Evolutionary conservation across 2,329 filamentous ascomycete species (phyloP), one percentile per base, ranked within the genome.

Genomic region (Penicillium corylophilum): DNA sequence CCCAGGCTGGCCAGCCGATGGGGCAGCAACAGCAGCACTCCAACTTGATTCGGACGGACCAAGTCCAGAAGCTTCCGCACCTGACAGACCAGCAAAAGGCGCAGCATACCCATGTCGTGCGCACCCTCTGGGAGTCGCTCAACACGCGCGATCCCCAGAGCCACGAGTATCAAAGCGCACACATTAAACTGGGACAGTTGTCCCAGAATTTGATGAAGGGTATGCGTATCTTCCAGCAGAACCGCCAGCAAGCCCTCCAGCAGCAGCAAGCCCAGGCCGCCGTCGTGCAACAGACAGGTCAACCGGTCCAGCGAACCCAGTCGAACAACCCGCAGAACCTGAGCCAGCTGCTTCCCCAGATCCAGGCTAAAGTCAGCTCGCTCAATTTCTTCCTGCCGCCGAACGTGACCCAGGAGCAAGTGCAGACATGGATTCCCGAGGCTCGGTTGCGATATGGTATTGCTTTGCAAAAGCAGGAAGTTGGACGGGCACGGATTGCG

Each of bases 41-140:
- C 5, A 73, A 74, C 48, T 63, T 79, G 44, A 80, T 82, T 58
- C 75, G 75, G 40, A 78, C 79, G 26, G 76, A 79, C 50, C 77
- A 81, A 54, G 79, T 83, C 46, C 74, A 77, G 54, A 75, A 74
- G 51, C 71, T 83, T 5, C 78, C 79, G 5, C 74, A 78, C 65
- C 71, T 85, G 26, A 78, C 70, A 54, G 78, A 81, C 8, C 70
- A 77, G 44, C 77, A 81, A 60, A 85, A 84, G 69, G 68, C 74
- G 40, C 77, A 81, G 57, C 83, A 83, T 62, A 79, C 78, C 51
- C 70, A 75, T 44, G 72, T 79, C 18, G 76, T 85, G 55, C 74
- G 76, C 50, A 77, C 73, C 54, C 73, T 82, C 44, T 85, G 82
- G 81, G 74, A 77, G 26, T 67, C 75, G 28, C 71, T 81, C 45